These are phyloP conservation scores for Suhomyces sp. DNA, from an alignment of 805 yeast species.

Conservation along the genomic window DNA sequence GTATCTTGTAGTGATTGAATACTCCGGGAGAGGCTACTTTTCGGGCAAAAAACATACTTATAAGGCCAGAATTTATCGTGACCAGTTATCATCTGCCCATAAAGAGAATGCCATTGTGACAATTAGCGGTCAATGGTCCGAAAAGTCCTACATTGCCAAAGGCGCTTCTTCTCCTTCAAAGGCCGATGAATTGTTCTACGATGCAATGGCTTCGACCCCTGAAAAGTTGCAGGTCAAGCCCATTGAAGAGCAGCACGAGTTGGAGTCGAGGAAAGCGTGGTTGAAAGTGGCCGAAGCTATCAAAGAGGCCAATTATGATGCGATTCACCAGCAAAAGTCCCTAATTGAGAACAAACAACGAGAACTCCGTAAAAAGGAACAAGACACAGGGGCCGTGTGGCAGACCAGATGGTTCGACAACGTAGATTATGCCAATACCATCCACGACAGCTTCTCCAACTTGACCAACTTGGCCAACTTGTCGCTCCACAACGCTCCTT, in stretches of 20 bases:
- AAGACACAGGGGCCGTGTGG: constrained; percentile 66
- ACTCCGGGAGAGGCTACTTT: constrained; percentile 90
- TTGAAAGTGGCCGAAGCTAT: constrained; percentile 83
- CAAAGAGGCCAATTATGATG: constrained; percentile 66
- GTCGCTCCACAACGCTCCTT: constrained; percentile 62
- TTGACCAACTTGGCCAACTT: constrained; percentile 48
- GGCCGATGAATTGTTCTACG: constrained; percentile 55
- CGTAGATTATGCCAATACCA: constrained; percentile 23
- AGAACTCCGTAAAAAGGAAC: constrained; percentile 71
- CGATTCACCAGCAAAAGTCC: constrained; percentile 72
- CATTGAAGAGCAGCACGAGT: constrained; percentile 68
- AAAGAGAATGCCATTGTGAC: constrained; percentile 71
- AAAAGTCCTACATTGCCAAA: constrained; percentile 58
- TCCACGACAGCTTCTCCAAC: constrained; percentile 32
- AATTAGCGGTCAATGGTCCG: constrained; percentile 92
- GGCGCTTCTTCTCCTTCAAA: constrained; percentile 50
- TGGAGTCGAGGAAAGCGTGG: constrained; percentile 93
- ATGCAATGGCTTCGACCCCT: constrained; percentile 50
- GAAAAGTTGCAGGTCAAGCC: constrained; percentile 74
- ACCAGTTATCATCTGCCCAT: constrained; percentile 43
- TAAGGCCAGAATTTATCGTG: constrained; percentile 76
- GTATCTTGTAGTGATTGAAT: constrained; percentile 68
- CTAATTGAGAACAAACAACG: constrained; percentile 83
- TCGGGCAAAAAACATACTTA: constrained; percentile 91
- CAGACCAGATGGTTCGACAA: constrained; percentile 74